Base-by-base conservation (phyloP, 2,329 filamentous ascomycete species). In the Aspergillus vadensis region DNA sequence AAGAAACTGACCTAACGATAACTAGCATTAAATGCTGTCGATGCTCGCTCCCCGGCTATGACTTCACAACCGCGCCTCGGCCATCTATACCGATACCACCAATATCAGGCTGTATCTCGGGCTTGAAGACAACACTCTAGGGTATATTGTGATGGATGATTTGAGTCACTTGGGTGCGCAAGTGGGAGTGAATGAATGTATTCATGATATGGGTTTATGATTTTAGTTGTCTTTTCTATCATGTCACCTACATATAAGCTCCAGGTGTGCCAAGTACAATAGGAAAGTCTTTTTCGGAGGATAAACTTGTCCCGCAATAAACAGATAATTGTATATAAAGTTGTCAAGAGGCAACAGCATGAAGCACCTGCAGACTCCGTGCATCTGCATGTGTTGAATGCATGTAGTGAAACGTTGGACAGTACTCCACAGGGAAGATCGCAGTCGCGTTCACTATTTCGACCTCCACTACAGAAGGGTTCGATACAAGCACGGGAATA, bases 11-110 rank as follows among this genome's bases (percentile, higher is more conserved):
- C 52, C n/a, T 2, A 4, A 19, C 14, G 2, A 27, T 14, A 5
- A 32, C 17, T 38, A 55, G 53, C 53, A 55, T 14, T 55, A 55
- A 55, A 30, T n/a, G n/a, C 25, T 47, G 39, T 47, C 53, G 15
- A 19, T 36, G 10, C 25, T n/a, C 15, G 19, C 25, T 30, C 25
- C 27, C 15, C 25, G 47, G 41, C 25, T 1, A 27, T 30, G 30
- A 30, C 5, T 12, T 12, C 25, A 30, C 41, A 14, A 32, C 23
- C 53, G 21, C 44, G 10, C 53, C 53, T 10, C 25, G 25, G 53
- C 53, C 53, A 47, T 44, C 38, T 32, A n/a, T 15, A 15, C 53
- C 53, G 8, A 47, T 21, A 30, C 47, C 25, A 32, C 25, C 47
- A 23, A 50, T 50, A 6, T n/a, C 47, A 50, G 47, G 47, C 15